phyloP scores from a whole-genome alignment of 2,329 filamentous ascomycete species.

The Fonsecaea monophora region DNA sequence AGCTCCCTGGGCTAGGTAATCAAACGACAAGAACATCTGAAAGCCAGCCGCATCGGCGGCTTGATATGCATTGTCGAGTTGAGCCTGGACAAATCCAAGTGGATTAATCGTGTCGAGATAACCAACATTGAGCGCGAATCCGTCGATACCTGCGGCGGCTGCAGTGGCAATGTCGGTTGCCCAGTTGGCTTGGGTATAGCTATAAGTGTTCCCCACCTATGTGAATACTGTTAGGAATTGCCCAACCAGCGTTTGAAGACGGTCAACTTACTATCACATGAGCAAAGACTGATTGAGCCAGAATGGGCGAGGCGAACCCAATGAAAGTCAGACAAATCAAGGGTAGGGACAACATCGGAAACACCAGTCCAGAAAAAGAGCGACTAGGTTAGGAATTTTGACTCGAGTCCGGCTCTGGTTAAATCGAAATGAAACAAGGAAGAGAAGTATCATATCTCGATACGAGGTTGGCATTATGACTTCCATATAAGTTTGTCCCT shows the following conservation, averaged over 20 bases:
- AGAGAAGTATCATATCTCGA: background rate
- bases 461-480: background rate
- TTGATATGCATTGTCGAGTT: slow-evolving; percentile 18
- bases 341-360: slow-evolving; percentile 16
- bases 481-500: slow-evolving; percentile 2
- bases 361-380: background rate
- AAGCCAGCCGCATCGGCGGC: slow-evolving; percentile 12
- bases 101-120: slow-evolving; percentile 15
- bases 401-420: slow-evolving; percentile 5
- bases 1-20: slow-evolving; percentile 16
- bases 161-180: slow-evolving; percentile 10
- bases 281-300: slow-evolving; percentile 18
- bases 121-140: slow-evolving; percentile 18
- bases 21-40: slow-evolving; percentile 13
- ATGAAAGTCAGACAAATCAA: slow-evolving; percentile 11
- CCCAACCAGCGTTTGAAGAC: background rate
- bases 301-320: slow-evolving; percentile 2
- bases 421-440: background rate
- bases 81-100: slow-evolving; percentile 11
- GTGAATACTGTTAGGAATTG: background rate
- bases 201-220: slow-evolving; percentile 19
- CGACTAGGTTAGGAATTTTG: slow-evolving; percentile 12
- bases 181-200: slow-evolving; percentile 20
- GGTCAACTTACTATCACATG: slow-evolving; percentile 16
- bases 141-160: slow-evolving; percentile 10